Evolutionary conservation across 2,329 filamentous ascomycete genomes (phyloP).

Genomic region (Xylariaceae sp.): DNA sequence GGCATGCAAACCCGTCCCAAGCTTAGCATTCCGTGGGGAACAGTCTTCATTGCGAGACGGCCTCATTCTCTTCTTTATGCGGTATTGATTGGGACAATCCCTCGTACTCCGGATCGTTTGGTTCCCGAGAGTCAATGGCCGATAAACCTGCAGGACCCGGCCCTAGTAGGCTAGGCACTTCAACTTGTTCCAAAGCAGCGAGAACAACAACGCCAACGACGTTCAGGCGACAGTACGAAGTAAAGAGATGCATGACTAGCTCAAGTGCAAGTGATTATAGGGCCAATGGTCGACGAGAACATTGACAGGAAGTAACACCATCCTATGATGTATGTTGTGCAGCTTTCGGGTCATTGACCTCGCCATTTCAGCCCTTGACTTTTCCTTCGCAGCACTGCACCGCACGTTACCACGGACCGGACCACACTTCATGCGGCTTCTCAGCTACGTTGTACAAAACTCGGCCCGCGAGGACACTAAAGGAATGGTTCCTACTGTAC

Average conservation of each 20-base stretch:
- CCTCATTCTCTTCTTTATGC: conserved; percentile 4
- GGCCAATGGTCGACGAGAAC: background rate
- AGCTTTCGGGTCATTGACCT: conserved; percentile 15
- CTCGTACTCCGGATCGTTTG: conserved; percentile 7
- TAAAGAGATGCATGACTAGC: background rate
- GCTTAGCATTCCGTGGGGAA: conserved; percentile 1
- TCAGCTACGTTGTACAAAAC: background rate
- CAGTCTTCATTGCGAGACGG: conserved; percentile 6
- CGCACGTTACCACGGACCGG: background rate
- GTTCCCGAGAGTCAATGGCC: conserved; percentile 12
- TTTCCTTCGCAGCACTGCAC: conserved; percentile 1
- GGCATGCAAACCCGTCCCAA: background rate
- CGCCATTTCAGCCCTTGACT: conserved; percentile 11
- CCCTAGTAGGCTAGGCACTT: conserved; percentile 1
- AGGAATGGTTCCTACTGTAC: background rate
- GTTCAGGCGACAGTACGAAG: background rate
- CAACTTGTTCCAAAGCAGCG: background rate
- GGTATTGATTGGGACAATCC: conserved; percentile 1
- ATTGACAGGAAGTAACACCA: conserved; percentile 3
- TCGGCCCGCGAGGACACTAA: background rate
- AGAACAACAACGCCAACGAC: background rate
- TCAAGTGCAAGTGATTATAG: background rate
- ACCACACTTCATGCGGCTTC: background rate
- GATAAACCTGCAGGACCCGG: conserved; percentile 7
- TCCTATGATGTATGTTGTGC: conserved; percentile 12